Conservation (phyloP, 345 rosid species). For the Mallotus nudiflorus region DNA sequence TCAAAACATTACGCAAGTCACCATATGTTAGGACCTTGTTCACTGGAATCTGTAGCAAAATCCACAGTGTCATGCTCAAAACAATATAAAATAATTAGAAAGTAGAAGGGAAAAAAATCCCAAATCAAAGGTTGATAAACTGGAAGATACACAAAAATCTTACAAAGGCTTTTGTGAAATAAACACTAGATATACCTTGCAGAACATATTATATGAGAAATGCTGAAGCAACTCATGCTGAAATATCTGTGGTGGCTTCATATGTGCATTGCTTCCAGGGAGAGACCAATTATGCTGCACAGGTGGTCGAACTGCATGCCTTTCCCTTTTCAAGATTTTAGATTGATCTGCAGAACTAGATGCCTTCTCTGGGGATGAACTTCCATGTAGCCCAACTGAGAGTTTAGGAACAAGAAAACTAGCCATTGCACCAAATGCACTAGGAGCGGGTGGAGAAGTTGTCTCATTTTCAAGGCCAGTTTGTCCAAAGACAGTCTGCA, state of each 20-base stretch:
- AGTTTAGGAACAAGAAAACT: conserved; percentile 97
- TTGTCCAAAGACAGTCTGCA: conserved; percentile 83
- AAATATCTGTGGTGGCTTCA: conserved; percentile 89
- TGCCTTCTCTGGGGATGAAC: conserved; percentile 62
- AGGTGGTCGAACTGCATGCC: conserved; percentile 88
- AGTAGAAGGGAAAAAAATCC: background rate
- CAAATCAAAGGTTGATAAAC: background rate
- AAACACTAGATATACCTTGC: conserved; percentile 61
- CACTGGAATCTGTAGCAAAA: conserved; percentile 83
- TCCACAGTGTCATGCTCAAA: conserved; percentile 2
- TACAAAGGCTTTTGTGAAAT: background rate
- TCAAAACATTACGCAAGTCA: conserved; percentile 89
- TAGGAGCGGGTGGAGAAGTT: conserved; percentile 53
- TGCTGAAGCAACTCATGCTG: conserved; percentile 98
- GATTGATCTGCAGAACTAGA: conserved; percentile 57
- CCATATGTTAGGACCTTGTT: conserved; percentile 81
- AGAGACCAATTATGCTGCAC: conserved; percentile 97
- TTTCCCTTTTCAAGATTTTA: conserved; percentile 70
- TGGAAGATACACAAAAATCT: background rate
- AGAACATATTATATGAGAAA: conserved; percentile 92
- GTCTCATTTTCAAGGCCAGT: conserved; percentile 58
- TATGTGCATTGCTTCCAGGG: conserved; percentile 55
- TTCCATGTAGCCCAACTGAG: conserved; percentile 80
- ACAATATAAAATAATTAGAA: background rate
- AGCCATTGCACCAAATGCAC: conserved; percentile 98